Base-by-base conservation (phyloP, 192 early-diverging fungal genomes). In the Coemansia sp. region DNA sequence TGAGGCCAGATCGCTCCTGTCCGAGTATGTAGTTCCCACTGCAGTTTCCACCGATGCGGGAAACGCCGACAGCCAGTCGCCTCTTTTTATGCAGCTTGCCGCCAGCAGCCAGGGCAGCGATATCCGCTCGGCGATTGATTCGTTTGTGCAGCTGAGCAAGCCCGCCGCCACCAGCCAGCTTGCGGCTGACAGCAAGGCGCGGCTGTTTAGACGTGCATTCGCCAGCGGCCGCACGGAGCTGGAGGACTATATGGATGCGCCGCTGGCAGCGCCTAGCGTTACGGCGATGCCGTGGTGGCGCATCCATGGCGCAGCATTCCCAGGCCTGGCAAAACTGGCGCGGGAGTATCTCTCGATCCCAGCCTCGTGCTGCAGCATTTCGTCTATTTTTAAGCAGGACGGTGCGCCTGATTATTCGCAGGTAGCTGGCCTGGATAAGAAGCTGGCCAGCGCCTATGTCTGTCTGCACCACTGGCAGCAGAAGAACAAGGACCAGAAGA, bases 321-420 rank as follows among this genome's bases (percentile, higher is more conserved):
- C 78, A 4, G 63, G 53, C 3, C 59, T 81, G 55, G 54, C 72
- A 10, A 68, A 60, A 29, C 62, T 75, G 29, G 78, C 67, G 17
- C 66, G 70, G 21, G 78, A 81, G 63, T 81, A 81, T 31, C 62
- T 75, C 31, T 55, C 78, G 25, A 75, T 81, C 33, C 59, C 78
- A 0, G 73, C 78, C 0, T 62, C 72, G 33, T 69, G 78, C 67
- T 51, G 64, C 27, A 27, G 61, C 1, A 29, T 64, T 14, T 51
- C 78, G 0, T 39, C 60, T 2, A 50, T 75, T 9, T 59, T 81
- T 11, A 58, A 52, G 31, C 64, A 59, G 20, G 50, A 25, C 50
- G 60, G 57, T 23, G 20, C 51, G 32, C 68, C 68, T 6, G 72
- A 80, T 55, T 80, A 67, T 54, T 51, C 72, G 36, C 78, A 63